Evolutionary conservation across 345 rosid species (phyloP).

Genomic region (Eucalyptus curtisii): DNA sequence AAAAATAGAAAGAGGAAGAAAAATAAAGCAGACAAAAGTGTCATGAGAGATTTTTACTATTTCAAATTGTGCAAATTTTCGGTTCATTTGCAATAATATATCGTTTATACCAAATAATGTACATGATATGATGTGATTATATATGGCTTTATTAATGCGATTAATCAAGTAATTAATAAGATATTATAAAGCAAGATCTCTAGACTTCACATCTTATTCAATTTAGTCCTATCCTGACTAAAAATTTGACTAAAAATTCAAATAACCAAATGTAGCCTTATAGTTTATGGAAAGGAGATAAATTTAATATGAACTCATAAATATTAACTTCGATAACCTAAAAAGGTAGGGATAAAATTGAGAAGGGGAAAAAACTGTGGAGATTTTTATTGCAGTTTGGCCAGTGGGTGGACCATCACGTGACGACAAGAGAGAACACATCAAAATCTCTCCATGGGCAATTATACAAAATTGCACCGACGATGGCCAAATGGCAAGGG

Average conservation of each 20-base stretch:
- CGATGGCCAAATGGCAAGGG: not conserved
- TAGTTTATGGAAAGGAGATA: not conserved
- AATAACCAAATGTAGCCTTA: not conserved
- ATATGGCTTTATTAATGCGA: no score
- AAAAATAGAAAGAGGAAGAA: no score
- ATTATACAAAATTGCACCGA: not conserved
- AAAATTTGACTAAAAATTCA: no score
- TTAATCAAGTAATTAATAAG: no score
- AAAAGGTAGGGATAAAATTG: not conserved
- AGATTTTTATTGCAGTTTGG: not conserved
- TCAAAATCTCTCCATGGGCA: not conserved
- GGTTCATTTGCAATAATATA: rapidly evolving
- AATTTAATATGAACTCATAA: not conserved
- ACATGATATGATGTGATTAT: no score
- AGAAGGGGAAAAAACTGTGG: not conserved
- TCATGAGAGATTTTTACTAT: no score
- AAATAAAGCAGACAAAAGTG: no score
- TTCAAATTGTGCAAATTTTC: no score
- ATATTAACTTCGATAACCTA: not conserved
- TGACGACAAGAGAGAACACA: not conserved
- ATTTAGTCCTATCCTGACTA: rapidly evolving
- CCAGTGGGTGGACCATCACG: not conserved
- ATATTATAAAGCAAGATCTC: no score
- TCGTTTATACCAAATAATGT: no score
- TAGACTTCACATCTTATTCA: no score